Conservation (phyloP, 2,329 filamentous ascomycete genomes). For the Fusarium poae region DNA sequence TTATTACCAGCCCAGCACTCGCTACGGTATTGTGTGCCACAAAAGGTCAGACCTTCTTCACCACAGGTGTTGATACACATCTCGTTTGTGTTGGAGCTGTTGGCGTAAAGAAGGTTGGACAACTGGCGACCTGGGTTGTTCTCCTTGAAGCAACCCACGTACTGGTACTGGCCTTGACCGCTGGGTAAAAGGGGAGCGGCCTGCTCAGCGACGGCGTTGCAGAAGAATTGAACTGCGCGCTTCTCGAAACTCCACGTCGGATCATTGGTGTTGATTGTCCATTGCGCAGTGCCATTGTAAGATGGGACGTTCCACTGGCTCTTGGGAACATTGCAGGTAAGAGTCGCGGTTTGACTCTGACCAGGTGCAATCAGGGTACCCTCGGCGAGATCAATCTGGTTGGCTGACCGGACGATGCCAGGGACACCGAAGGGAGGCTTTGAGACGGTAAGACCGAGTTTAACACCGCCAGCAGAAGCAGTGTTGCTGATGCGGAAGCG, state of each 20-base stretch:
- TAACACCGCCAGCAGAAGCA: slow-evolving; percentile 59
- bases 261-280: slow-evolving; percentile 71
- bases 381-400: slow-evolving; percentile 69
- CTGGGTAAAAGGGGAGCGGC: slow-evolving; percentile 61
- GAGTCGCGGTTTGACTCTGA: slow-evolving; percentile 63
- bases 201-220: slow-evolving; percentile 66
- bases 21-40: slow-evolving; percentile 62
- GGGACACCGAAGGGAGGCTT: slow-evolving; percentile 70
- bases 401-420: slow-evolving; percentile 67
- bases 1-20: slow-evolving; percentile 69
- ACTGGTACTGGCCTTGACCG: slow-evolving; percentile 63
- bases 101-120: slow-evolving; percentile 56
- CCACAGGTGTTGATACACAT: slow-evolving; percentile 62
- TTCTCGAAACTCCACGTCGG: slow-evolving; percentile 60
- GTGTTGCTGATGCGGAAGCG: slow-evolving; percentile 67
- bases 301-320: slow-evolving; percentile 68
- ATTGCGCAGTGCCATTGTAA: slow-evolving; percentile 62
- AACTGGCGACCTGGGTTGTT: slow-evolving; percentile 68
- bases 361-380: slow-evolving; percentile 65
- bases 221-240: slow-evolving; percentile 65
- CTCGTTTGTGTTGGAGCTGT: slow-evolving; percentile 58
- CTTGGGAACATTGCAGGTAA: slow-evolving; percentile 69
- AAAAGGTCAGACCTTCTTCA: slow-evolving; percentile 55
- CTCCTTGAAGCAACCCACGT: slow-evolving; percentile 68
- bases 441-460: slow-evolving; percentile 68